Base-by-base conservation (phyloP, 345 rosid genomes). In the Populus davidiana region DNA sequence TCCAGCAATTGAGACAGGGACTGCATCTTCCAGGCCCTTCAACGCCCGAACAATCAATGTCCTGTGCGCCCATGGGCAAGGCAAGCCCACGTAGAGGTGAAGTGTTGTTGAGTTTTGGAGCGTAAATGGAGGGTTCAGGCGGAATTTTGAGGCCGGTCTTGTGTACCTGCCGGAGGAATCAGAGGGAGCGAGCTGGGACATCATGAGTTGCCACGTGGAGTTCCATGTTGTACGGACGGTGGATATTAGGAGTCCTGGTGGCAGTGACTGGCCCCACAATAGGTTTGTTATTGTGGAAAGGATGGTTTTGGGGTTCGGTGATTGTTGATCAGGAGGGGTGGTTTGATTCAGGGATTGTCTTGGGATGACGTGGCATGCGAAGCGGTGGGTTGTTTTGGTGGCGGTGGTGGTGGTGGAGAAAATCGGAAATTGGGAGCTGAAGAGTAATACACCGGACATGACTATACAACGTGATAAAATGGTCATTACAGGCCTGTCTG, bases 41-140 rank as follows among this genome's bases (percentile, higher is more conserved):
- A 95, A 91, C 18, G 93, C 96, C 33, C 91, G 89, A 17, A 91
- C 97, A 16, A 95, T 79, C 62, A 93, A 87, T 63, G 99, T 79
- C 20, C 98, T 85, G 84, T 95, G 99, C 65, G 99, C 99, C 98
- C 98, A 95, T 0, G 98, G 98, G 75, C 99, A 95, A 8, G 98
- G 98, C 8, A 95, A 89, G 75, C 93, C 98, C 4, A 89, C 96
- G 87, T 92, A 95, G 78, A 95, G 92, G 81, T 95, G 98, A 50
- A 95, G 89, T 62, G 78, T 81, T 27, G 84, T 52, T 7, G 77
- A 77, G 69, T 68, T 83, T 78, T 69, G 67, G 70, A 74, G 74
- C 70, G 82, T 75, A 81, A 81, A 75, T 61, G 80, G 90, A 25
- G 3, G 62, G 6, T n/a, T 35, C 38, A 88, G 85, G 71, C 93